These are phyloP conservation scores for Rhodamnia argentea DNA, from an alignment of 345 rosid species.

Conservation along the genomic window DNA sequence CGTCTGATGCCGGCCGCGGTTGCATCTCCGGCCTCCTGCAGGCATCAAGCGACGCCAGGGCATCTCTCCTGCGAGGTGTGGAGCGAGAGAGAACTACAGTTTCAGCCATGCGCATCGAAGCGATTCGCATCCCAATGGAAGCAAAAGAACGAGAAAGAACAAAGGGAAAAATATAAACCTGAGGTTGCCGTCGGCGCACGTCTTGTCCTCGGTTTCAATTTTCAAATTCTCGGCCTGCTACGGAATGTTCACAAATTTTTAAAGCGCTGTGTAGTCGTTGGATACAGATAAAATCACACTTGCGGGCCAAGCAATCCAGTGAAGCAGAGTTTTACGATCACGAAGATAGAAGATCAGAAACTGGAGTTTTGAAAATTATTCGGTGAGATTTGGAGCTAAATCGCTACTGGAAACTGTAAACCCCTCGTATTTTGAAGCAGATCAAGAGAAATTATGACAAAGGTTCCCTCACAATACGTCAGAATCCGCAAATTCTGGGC, in stretches of 20 bases:
- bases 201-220: background rate
- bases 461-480: background rate
- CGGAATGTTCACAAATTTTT: background rate
- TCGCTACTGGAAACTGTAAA: background rate
- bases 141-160: background rate
- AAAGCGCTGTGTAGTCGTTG: background rate
- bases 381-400: background rate
- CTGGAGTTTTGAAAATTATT: background rate
- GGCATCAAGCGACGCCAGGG: background rate
- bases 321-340: background rate
- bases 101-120: background rate
- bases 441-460: background rate
- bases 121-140: background rate
- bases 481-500: background rate
- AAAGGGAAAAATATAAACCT: background rate
- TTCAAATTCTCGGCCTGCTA: background rate
- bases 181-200: background rate
- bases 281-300: background rate
- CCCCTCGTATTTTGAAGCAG: background rate
- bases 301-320: background rate
- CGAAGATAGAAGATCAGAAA: background rate
- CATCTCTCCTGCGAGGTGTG: background rate
- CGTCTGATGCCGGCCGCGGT: background rate
- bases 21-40: background rate
- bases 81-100: background rate